Percentiles rank a stretch among this genome's conserved stretches.
Conservation (phyloP, 1,284 basidiomycete genomes). For the Termitomyces sp. region DNA sequence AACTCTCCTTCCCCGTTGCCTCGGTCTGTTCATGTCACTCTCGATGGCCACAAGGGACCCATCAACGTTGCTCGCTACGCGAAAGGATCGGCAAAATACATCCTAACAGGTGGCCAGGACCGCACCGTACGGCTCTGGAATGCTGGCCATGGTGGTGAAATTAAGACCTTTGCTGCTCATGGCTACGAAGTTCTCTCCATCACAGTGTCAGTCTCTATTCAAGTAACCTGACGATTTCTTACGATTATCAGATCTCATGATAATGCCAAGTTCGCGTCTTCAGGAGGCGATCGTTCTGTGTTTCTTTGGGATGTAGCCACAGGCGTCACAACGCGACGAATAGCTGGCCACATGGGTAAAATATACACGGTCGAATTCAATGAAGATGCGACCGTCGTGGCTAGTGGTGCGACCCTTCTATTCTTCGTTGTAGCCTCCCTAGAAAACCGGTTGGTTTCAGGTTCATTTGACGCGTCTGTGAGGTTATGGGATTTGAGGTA, state of each 20-base stretch:
- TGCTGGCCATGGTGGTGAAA: conserved; percentile 74
- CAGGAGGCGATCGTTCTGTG: conserved; percentile 88
- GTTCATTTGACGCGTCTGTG: conserved; percentile 84
- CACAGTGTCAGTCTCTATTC: conserved; percentile 62
- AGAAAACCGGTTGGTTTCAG: conserved; percentile 32
- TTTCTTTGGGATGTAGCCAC: conserved; percentile 95
- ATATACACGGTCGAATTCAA: conserved; percentile 91
- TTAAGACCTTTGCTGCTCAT: conserved; percentile 88
- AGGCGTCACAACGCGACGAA: conserved; percentile 75
- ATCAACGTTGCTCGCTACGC: conserved; percentile 85
- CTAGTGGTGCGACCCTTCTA: conserved; percentile 57
- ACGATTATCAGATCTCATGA: conserved; percentile 67
- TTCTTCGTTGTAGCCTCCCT: neutral
- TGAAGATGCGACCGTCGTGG: conserved; percentile 77
- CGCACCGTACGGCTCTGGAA: conserved; percentile 91
- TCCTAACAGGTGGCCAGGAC: conserved; percentile 90
- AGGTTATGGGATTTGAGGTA: conserved; percentile 87
- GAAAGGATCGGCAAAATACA: conserved; percentile 81
- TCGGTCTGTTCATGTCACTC: conserved; percentile 56
- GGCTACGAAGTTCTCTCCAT: conserved; percentile 92
- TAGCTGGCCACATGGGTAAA: conserved; percentile 86
- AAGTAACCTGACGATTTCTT: neutral
- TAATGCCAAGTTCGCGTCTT: conserved; percentile 90
- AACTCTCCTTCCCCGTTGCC: conserved; percentile 53
- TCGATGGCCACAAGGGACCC: conserved; percentile 68